A percentile compares a stretch with the other conserved stretches of the same genome.
phyloP scores from a whole-genome alignment of 495 filamentous ascomycete genomes.

The Annulohypoxylon maeteangense region DNA sequence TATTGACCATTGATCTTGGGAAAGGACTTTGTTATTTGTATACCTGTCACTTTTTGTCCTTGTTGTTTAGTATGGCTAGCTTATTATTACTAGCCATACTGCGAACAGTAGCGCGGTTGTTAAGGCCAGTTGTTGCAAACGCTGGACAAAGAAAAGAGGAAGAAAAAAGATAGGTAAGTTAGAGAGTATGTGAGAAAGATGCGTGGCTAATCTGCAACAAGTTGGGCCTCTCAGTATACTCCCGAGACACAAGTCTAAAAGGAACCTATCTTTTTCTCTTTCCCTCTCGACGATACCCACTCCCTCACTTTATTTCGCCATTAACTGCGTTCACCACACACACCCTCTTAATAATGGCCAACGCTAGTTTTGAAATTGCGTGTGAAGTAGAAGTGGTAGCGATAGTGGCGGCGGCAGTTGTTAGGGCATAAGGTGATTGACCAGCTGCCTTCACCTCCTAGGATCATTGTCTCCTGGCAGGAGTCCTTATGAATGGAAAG shows the following conservation, averaged over 20 bases:
- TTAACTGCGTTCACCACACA: constrained; percentile 31
- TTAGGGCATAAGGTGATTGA: constrained; percentile 48
- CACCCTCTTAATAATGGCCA: constrained; percentile 35
- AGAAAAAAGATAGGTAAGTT: constrained; percentile 9
- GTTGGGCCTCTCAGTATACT: constrained; percentile 49
- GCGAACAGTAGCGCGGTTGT: constrained; percentile 41
- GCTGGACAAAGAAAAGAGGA: constrained; percentile 46
- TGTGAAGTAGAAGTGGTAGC: constrained; percentile 21
- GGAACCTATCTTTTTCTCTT: constrained; percentile 23
- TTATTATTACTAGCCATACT: constrained; percentile 26
- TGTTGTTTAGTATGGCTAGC: constrained; percentile 21
- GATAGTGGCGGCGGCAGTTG: constrained; percentile 10
- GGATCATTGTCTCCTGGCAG: constrained; percentile 49
- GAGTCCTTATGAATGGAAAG: constrained; percentile 40
- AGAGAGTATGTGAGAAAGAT: constrained; percentile 26
- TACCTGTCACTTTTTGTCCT: constrained; percentile 33
- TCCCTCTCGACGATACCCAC: constrained; percentile 15
- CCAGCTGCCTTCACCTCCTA: constrained; percentile 18
- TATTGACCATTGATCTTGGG: constrained; percentile 25
- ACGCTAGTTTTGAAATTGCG: constrained; percentile 26
- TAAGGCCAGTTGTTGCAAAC: constrained; percentile 49
- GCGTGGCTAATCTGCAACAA: constrained; percentile 44
- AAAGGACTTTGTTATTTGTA: constrained; percentile 35
- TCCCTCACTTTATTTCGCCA: constrained; percentile 10
- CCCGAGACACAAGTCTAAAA: constrained; percentile 54